Conservation (phyloP, 179 eudicot genomes). For the Beta corolliflora region DNA sequence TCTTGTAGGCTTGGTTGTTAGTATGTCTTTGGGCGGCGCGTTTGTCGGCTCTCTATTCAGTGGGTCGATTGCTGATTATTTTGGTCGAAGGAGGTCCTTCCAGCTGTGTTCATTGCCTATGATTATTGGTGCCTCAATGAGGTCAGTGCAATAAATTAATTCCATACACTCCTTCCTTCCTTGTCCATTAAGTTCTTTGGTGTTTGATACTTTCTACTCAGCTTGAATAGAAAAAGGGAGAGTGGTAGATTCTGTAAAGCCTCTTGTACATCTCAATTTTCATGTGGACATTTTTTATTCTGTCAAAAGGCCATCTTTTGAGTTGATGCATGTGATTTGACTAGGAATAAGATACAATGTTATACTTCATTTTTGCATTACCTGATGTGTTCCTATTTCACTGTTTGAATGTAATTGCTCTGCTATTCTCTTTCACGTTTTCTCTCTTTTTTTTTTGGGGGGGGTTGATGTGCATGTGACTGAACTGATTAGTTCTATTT, state of each 20-base stretch:
- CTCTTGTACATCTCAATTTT: neutral
- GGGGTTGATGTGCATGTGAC: neutral
- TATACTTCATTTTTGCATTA: neutral
- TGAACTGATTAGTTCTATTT: no score
- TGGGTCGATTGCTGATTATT: slow-evolving; percentile 83
- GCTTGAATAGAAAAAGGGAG: neutral
- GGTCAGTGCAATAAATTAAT: slow-evolving; percentile 37
- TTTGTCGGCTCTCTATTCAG: slow-evolving; percentile 83
- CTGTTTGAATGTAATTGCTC: neutral
- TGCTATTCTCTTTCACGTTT: neutral
- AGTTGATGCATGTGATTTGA: slow-evolving; percentile 4
- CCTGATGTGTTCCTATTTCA: neutral
- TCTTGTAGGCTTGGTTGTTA: slow-evolving; percentile 73
- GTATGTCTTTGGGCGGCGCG: slow-evolving; percentile 86
- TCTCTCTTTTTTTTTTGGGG: neutral
- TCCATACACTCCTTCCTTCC: slow-evolving; percentile 7
- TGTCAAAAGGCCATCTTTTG: neutral
- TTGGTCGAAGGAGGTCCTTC: slow-evolving; percentile 86
- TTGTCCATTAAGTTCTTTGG: slow-evolving; percentile 8
- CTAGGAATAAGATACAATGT: neutral
- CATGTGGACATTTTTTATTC: neutral
- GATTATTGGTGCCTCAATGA: slow-evolving; percentile 75
- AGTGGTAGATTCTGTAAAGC: neutral
- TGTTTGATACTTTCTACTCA: neutral
- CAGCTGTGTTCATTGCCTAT: slow-evolving; percentile 85